phyloP scores from a whole-genome alignment of 805 yeast genomes.

The Candida piceae region DNA sequence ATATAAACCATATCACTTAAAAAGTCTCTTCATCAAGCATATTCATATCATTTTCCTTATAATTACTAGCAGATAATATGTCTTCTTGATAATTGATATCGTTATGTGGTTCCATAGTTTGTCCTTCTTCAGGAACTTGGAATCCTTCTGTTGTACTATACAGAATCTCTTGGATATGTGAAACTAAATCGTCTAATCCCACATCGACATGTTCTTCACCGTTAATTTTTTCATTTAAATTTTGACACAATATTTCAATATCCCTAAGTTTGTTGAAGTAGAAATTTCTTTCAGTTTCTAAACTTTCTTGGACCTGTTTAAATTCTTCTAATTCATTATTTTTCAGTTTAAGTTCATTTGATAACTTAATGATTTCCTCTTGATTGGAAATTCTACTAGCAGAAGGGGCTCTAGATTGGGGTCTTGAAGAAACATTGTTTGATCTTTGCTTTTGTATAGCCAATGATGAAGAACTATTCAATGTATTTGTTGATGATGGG shows the following conservation, averaged over 20 bases:
- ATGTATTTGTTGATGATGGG: constrained; percentile 2
- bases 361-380: constrained; percentile 8
- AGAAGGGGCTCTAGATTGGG: constrained; percentile 8
- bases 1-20: no score
- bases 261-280: constrained; percentile 87
- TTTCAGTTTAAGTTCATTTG: constrained; percentile 45
- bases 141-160: constrained; percentile 85
- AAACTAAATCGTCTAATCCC: constrained; percentile 37
- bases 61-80: constrained; percentile 1
- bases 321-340: constrained; percentile 54
- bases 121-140: constrained; percentile 45
- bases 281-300: constrained; percentile 82
- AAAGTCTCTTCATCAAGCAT: constrained; percentile 34
- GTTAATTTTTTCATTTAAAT: constrained; percentile 47
- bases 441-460: constrained; percentile 9
- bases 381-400: not conserved
- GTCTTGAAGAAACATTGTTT: constrained; percentile 3
- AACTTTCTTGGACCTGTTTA: constrained; percentile 53
- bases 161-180: constrained; percentile 68
- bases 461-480: not conserved
- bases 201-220: constrained; percentile 23
- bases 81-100: not conserved
- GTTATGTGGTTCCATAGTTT: no score
- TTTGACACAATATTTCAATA: constrained; percentile 75
- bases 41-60: constrained; percentile 17